phyloP scores from a whole-genome alignment of 2,329 filamentous ascomycete species.

The Uncinocarpus reesii region DNA sequence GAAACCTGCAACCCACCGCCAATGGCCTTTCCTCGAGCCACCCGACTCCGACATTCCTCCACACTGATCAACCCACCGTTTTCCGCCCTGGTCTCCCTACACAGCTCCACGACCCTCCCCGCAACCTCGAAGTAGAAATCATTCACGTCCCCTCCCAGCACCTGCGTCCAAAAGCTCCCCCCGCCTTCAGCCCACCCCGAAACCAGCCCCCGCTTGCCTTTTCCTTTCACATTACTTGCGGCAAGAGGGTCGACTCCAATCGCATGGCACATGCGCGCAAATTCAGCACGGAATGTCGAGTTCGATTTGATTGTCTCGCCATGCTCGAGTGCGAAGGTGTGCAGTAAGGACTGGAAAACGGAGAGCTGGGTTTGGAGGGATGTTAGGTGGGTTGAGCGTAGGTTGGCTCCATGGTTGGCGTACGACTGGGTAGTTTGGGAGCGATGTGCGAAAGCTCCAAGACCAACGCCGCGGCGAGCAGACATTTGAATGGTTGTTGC shows the following conservation, averaged over 20 bases:
- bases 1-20: slow-evolving; percentile 67
- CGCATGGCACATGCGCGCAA: slow-evolving; percentile 94
- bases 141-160: slow-evolving; percentile 82
- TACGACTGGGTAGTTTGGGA: slow-evolving; percentile 80
- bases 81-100: slow-evolving; percentile 70
- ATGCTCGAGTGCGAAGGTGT: slow-evolving; percentile 92
- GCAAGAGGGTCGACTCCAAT: slow-evolving; percentile 93
- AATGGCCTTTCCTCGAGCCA: slow-evolving; percentile 62
- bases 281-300: slow-evolving; percentile 88
- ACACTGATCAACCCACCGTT: slow-evolving; percentile 89
- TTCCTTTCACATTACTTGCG: slow-evolving; percentile 47
- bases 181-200: slow-evolving; percentile 33
- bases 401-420: slow-evolving; percentile 73
- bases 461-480: slow-evolving; percentile 59
- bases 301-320: slow-evolving; percentile 92
- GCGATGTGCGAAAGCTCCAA: slow-evolving; percentile 79
- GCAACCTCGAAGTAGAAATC: slow-evolving; percentile 98
- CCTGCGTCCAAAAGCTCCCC: slow-evolving; percentile 77
- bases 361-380: slow-evolving; percentile 87
- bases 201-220: slow-evolving; percentile 36
- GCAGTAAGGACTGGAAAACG: slow-evolving; percentile 88
- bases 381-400: slow-evolving; percentile 73
- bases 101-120: slow-evolving; percentile 90
- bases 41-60: slow-evolving; percentile 64
- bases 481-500: slow-evolving; percentile 33